A percentile compares a stretch with the other conserved stretches of the same genome.
Conservation (phyloP, 2,329 filamentous ascomycete genomes). For the Macrophomina tecta region DNA sequence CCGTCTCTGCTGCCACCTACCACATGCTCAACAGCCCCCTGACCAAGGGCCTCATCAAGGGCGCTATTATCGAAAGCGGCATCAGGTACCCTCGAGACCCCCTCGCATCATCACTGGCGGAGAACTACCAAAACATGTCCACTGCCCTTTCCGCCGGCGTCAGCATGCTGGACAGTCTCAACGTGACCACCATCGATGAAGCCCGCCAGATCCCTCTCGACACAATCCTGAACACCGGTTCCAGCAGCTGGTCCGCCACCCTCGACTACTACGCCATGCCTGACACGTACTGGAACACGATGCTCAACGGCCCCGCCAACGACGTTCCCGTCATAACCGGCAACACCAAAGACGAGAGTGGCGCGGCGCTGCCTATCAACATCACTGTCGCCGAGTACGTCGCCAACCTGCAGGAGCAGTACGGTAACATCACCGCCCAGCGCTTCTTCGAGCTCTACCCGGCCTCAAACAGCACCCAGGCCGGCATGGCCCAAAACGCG, state of each 20-base stretch:
- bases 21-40: constrained; percentile 50
- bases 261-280: constrained; percentile 37
- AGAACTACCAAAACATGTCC: constrained; percentile 13
- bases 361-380: constrained; percentile 60
- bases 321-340: constrained; percentile 67
- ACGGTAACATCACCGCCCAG: constrained; percentile 35
- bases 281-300: constrained; percentile 33
- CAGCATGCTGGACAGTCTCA: constrained; percentile 7
- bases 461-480: constrained; percentile 41
- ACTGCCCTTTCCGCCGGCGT: constrained; percentile 41
- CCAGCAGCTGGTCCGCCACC: not conserved
- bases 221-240: not conserved
- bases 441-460: constrained; percentile 38
- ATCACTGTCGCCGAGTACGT: constrained; percentile 58
- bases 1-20: constrained; percentile 47
- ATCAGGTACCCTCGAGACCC: constrained; percentile 40
- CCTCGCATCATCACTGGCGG: constrained; percentile 31
- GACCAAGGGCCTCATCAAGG: constrained; percentile 49
- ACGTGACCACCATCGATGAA: constrained; percentile 38
- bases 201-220: constrained; percentile 8
- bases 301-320: constrained; percentile 37
- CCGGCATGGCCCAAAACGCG: constrained; percentile 38
- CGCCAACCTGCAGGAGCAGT: constrained; percentile 41
- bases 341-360: constrained; percentile 68
- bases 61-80: constrained; percentile 48